These are phyloP conservation scores for Akebia trifoliata DNA, from an alignment of 164 flowering plant species.

Conservation along the genomic window DNA sequence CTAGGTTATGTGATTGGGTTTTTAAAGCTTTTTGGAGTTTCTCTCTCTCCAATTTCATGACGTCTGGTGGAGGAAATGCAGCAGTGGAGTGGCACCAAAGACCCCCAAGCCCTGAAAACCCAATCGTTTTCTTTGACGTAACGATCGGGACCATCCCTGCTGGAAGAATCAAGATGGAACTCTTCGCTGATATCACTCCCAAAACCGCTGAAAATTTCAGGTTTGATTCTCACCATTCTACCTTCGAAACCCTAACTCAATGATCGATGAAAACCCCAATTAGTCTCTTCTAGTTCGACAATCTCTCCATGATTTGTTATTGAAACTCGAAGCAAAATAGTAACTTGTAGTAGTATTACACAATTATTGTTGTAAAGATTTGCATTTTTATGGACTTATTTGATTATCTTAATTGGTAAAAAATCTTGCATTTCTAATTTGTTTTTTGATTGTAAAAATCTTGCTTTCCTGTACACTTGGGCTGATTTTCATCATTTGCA, in stretches of 20 bases:
- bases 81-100: constrained; percentile 93
- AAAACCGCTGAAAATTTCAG: constrained; percentile 95
- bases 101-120: constrained; percentile 93
- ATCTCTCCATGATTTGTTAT: neutral
- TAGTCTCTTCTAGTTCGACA: neutral
- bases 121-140: constrained; percentile 91
- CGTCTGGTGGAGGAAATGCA: constrained; percentile 32
- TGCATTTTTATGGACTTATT: too few relatives aligned
- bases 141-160: constrained; percentile 92
- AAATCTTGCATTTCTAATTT: too few relatives aligned
- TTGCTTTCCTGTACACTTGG: too few relatives aligned
- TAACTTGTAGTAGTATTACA: too few relatives aligned
- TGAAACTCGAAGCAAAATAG: too few relatives aligned
- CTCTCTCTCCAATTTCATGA: constrained; percentile 12
- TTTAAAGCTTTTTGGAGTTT: too few relatives aligned
- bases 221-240: constrained; percentile 22
- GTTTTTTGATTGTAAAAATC: too few relatives aligned
- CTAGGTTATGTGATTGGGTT: too few relatives aligned
- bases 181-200: constrained; percentile 91
- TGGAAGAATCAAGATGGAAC: constrained; percentile 98
- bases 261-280: too few relatives aligned
- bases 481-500: too few relatives aligned
- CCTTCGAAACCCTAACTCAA: neutral
- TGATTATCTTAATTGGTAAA: too few relatives aligned
- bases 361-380: too few relatives aligned